phyloP scores from a whole-genome alignment of 202 grass and related monocot genomes.

The Panicum virgatum region DNA sequence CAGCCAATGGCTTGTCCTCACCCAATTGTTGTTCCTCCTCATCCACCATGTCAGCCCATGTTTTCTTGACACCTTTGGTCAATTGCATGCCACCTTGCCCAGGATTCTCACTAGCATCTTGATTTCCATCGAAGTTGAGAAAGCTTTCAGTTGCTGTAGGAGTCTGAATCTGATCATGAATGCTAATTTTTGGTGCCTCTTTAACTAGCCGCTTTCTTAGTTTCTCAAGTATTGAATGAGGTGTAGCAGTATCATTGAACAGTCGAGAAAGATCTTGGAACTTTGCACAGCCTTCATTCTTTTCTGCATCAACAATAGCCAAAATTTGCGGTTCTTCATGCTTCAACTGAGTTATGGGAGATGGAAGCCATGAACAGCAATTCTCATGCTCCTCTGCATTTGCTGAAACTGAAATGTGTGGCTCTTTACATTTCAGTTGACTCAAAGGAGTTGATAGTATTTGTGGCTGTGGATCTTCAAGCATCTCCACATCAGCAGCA shows the following conservation, averaged over 20 bases:
- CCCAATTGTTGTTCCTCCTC: constrained; percentile 51
- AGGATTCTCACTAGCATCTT: constrained; percentile 24
- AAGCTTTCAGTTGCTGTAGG: constrained; percentile 7
- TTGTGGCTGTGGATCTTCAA: constrained; percentile 34
- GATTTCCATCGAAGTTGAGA: neutral
- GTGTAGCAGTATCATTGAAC: constrained; percentile 56
- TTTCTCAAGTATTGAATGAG: constrained; percentile 55
- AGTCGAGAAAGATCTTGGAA: constrained; percentile 43
- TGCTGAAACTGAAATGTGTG: constrained; percentile 16
- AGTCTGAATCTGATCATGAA: constrained; percentile 31
- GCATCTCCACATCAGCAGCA: constrained; percentile 32
- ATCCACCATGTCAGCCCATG: constrained; percentile 66
- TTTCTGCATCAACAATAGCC: constrained; percentile 18
- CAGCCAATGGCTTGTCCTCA: constrained; percentile 15
- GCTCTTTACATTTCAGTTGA: constrained; percentile 38
- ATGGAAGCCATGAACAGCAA: constrained; percentile 38
- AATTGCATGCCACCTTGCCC: constrained; percentile 16
- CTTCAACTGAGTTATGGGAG: constrained; percentile 55
- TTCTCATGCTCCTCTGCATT: constrained; percentile 34
- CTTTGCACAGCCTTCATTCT: constrained; percentile 23
- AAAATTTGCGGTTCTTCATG: constrained; percentile 33
- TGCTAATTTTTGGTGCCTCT: constrained; percentile 13
- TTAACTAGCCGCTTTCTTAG: constrained; percentile 45
- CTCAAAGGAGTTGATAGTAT: constrained; percentile 27
- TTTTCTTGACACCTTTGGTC: constrained; percentile 38